These are phyloP conservation scores for Cyclospora cayetanensis DNA, from an alignment of 169 alveolate genomes.

Conservation along the genomic window DNA sequence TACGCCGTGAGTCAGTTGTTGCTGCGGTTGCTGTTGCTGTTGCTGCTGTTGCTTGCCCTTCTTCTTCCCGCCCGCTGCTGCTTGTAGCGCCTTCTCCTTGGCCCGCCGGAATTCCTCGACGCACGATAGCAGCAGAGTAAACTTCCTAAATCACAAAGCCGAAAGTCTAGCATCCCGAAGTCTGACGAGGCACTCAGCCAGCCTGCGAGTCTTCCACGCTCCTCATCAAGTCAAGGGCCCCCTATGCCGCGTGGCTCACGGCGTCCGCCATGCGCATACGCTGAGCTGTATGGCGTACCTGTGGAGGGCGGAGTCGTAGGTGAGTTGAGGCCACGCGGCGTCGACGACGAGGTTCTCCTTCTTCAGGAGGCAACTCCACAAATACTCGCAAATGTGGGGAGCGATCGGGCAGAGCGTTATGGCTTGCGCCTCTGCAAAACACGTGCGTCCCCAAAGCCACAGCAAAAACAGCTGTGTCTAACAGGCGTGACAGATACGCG, in stretches of 20 bases:
- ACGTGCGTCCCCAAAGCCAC: too few species aligned
- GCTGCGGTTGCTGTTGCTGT: background rate
- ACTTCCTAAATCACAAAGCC: slow-evolving; percentile 62
- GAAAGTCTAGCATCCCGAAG: background rate
- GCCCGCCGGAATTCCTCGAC: slow-evolving; percentile 74
- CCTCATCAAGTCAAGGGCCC: too few species aligned
- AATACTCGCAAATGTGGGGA: slow-evolving; percentile 92
- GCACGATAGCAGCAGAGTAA: slow-evolving; percentile 45
- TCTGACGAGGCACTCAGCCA: background rate
- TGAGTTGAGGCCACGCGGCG: slow-evolving; percentile 86
- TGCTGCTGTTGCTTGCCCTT: slow-evolving; percentile 43
- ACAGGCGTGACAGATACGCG: too few species aligned
- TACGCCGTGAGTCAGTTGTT: slow-evolving; percentile 29
- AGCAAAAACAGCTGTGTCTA: too few species aligned
- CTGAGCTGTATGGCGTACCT: slow-evolving; percentile 54
- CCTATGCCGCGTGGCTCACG: too few species aligned
- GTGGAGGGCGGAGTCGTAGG: slow-evolving; percentile 80
- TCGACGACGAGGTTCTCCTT: slow-evolving; percentile 78
- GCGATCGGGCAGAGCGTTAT: slow-evolving; percentile 87
- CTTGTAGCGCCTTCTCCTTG: slow-evolving; percentile 70
- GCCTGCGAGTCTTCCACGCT: too few species aligned
- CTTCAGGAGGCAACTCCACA: slow-evolving; percentile 88
- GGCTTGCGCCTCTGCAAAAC: slow-evolving; percentile 83
- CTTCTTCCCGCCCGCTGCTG: slow-evolving; percentile 54
- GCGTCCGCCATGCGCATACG: too few species aligned